Percentiles rank a stretch among this genome's conserved stretches.
These are phyloP conservation scores for Asparagopsis taxiformis DNA, from an alignment of 31 red algal species.

Conservation along the genomic window DNA sequence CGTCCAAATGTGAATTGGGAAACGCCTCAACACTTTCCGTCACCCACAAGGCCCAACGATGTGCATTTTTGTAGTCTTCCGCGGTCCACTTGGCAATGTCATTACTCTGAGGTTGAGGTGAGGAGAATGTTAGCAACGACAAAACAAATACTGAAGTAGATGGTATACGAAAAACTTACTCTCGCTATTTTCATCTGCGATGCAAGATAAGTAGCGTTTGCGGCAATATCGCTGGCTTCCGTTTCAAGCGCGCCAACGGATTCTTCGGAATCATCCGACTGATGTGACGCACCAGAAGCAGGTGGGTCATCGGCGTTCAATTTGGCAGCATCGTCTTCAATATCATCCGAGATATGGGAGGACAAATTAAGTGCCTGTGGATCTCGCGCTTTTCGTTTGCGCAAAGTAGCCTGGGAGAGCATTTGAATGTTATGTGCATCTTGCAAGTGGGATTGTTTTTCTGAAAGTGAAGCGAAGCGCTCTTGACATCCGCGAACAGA, in stretches of 20 bases:
- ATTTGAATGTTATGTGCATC: neutral
- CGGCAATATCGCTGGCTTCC: neutral
- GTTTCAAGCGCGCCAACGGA: neutral
- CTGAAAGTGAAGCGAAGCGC: neutral
- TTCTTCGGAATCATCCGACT: neutral
- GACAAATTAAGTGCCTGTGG: neutral
- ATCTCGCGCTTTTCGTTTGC: neutral
- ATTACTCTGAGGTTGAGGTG: no score
- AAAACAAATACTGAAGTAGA: no score
- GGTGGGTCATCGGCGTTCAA: neutral
- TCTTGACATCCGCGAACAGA: neutral
- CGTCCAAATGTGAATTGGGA: constrained; percentile 5
- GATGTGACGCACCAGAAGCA: neutral
- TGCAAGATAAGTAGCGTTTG: neutral
- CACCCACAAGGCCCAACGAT: constrained; percentile 50
- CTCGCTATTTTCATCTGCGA: neutral
- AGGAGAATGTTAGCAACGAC: no score
- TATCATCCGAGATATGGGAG: neutral
- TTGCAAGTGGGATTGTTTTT: neutral
- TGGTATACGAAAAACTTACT: neutral
- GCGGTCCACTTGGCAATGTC: constrained; percentile 37
- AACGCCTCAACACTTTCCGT: constrained; percentile 27
- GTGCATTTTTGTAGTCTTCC: constrained; percentile 38
- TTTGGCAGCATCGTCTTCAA: neutral
- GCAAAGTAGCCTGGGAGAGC: neutral